Conservation (phyloP, 2,329 filamentous ascomycete genomes). For the Trichoderma brevicompactum region DNA sequence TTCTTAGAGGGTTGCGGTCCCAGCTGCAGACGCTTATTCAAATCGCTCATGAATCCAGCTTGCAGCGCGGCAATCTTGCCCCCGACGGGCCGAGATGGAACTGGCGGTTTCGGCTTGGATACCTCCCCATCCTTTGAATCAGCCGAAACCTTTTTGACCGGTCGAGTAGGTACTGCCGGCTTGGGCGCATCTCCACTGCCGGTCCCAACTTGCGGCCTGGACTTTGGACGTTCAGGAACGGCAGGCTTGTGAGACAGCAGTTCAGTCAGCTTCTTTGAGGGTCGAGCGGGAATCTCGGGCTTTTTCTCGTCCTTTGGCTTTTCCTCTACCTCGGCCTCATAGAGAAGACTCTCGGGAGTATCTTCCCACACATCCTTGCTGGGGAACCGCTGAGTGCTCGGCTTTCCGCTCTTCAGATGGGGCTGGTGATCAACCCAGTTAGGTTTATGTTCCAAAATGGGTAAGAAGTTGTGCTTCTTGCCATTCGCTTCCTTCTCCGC, state of each 20-base stretch:
- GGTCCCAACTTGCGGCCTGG: conserved; percentile 50
- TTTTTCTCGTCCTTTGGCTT: conserved; percentile 37
- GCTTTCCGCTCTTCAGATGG: conserved; percentile 57
- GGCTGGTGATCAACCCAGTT: conserved; percentile 53
- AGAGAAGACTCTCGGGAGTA: conserved; percentile 77
- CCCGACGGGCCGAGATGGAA: conserved; percentile 74
- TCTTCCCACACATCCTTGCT: conserved; percentile 97
- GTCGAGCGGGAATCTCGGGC: conserved; percentile 37
- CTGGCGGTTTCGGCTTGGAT: conserved; percentile 77
- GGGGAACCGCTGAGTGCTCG: conserved; percentile 72
- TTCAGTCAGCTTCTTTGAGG: conserved; percentile 47
- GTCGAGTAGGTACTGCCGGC: conserved; percentile 64
- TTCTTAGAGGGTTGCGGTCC: conserved; percentile 83
- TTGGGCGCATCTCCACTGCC: conserved; percentile 59
- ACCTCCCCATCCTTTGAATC: conserved; percentile 50
- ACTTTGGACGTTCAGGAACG: conserved; percentile 60
- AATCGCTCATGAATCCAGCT: conserved; percentile 87
- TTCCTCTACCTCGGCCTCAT: conserved; percentile 72
- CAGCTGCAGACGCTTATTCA: conserved; percentile 85
- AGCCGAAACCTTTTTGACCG: conserved; percentile 55
- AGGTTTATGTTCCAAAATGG: conserved; percentile 43
- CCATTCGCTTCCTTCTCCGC: conserved; percentile 57
- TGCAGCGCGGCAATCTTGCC: conserved; percentile 91
- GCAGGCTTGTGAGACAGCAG: conserved; percentile 43
- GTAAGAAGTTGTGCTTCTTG: conserved; percentile 38